phyloP scores from a whole-genome alignment of 805 yeast species.

The Kurtzmaniella fragi region DNA sequence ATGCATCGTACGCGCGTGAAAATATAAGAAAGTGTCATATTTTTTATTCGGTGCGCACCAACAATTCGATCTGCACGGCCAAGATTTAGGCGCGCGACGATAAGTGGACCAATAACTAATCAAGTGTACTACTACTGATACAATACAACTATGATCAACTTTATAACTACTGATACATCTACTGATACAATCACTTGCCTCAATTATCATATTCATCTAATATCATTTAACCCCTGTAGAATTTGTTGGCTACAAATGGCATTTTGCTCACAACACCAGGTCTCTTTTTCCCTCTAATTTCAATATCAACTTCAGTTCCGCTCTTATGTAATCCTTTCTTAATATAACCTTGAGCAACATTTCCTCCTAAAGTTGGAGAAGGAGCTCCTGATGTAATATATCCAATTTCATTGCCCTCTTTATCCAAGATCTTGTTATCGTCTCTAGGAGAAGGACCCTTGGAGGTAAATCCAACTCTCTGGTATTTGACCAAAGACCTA shows the following conservation, averaged over 20 bases:
- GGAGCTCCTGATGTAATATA: conserved; percentile 60
- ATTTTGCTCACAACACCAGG: conserved; percentile 72
- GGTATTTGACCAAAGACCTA: conserved; percentile 47
- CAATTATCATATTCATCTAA: not conserved
- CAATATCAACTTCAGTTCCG: conserved; percentile 68
- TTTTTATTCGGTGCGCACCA: no score
- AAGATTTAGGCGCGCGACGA: no score
- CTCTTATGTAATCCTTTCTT: conserved; percentile 64
- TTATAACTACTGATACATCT: no score
- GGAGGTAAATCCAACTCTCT: conserved; percentile 71
- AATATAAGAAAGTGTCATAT: not conserved
- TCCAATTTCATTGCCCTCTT: conserved; percentile 50
- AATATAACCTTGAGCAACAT: conserved; percentile 89
- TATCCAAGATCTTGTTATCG: conserved; percentile 56
- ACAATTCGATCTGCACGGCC: no score
- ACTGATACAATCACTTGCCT: no score
- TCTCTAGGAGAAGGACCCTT: conserved; percentile 93
- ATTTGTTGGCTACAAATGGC: conserved; percentile 78
- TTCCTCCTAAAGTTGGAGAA: conserved; percentile 59
- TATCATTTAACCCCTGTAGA: conserved; percentile 45
- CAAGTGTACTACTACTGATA: no score
- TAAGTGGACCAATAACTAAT: no score
- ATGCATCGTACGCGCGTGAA: not conserved
- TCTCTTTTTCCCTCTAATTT: conserved; percentile 79
- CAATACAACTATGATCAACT: no score